Evolutionary conservation across 2,329 filamentous ascomycete genomes (phyloP), one percentile per base, ranked within the genome.

Genomic region (Pyrenophora tritici-repentis): DNA sequence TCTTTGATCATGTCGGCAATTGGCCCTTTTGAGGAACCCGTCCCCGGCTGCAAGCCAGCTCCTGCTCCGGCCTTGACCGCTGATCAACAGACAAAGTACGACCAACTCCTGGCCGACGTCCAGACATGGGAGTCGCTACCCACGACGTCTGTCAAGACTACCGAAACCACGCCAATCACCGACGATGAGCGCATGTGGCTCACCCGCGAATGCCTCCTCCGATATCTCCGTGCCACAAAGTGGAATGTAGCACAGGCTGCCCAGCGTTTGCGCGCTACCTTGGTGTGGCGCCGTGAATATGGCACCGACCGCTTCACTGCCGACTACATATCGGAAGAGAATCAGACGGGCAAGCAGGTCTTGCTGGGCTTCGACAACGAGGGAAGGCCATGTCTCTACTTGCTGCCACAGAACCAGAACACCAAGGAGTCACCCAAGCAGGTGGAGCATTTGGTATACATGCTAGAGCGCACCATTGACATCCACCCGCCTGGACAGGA

Each of bases 301-400:
- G 91, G 91, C 40, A 81, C 95, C 50, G 86, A 83, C 45, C 70
- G 76, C 48, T 83, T 91, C 67, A 92, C 90, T 0, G 81, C 88
- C 8, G 92, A 97, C 7, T 89, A 96, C 76, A 93, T 97, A 67
- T 91, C 89, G 1, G 86, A 89, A 10, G 94, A 99, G 79, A 96
- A 97, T 73, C 91, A 93, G 78, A 97, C 93, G 8, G 94, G 94
- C 61, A 99, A 99, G 80, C 93, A 97, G 74, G 82, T 96, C 50
- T 81, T 96, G 50, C 75, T 94, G 16, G 94, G 94, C 35, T 99
- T 86, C 75, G 94, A 99, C 77, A 89, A 87, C 52, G 79, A 90
- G 54, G 88, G 83, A 42, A 82, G 93, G n/a, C 91, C 92, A 2
- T 97, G 92, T 73, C 85, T 94, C 67, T 97, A 97, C 76, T 83